Evolutionary conservation across 2,329 filamentous ascomycete species (phyloP).

Genomic region (Cucurbitaria berberidis): DNA sequence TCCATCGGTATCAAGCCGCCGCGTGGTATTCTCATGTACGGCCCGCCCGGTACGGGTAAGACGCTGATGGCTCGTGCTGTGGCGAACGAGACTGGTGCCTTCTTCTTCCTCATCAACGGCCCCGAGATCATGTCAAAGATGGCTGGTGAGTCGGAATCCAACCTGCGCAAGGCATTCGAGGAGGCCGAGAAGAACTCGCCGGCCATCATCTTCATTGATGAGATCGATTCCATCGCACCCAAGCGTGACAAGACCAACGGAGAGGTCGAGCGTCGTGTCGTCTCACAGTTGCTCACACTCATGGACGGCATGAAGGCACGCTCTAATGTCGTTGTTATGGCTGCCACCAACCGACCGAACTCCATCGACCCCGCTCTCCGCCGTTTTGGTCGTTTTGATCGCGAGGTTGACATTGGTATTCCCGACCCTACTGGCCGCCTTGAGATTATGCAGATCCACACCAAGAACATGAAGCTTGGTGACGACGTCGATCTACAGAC

Average conservation of each 20-base stretch:
- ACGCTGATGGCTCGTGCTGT: slow-evolving; percentile 98
- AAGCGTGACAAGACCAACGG: slow-evolving; percentile 99
- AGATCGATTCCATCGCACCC: slow-evolving; percentile 98
- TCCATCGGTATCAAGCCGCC: slow-evolving; percentile 99
- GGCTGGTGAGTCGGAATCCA: slow-evolving; percentile 99
- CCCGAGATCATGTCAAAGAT: slow-evolving; percentile 99
- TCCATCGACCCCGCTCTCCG: slow-evolving; percentile 97
- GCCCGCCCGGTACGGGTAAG: slow-evolving; percentile 98
- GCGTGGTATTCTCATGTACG: slow-evolving; percentile 91
- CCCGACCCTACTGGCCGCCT: slow-evolving; percentile 97
- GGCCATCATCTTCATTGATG: slow-evolving; percentile 99
- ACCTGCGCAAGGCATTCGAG: slow-evolving; percentile 98
- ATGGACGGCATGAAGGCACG: slow-evolving; percentile 99
- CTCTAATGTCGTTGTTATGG: slow-evolving; percentile 98
- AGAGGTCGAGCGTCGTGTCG: slow-evolving; percentile 97
- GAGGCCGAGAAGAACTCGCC: slow-evolving; percentile 99
- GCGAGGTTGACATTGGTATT: slow-evolving; percentile 97
- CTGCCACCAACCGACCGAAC: slow-evolving; percentile 97
- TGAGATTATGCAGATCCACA: slow-evolving; percentile 99
- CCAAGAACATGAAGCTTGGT: slow-evolving; percentile 99
- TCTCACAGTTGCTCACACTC: slow-evolving; percentile 93
- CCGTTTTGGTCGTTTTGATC: slow-evolving; percentile 98
- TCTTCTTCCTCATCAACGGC: slow-evolving; percentile 99
- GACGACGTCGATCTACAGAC: slow-evolving; percentile 97
- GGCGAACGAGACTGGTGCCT: slow-evolving; percentile 97